A percentile compares a stretch with the other conserved stretches of the same genome.
Evolutionary conservation across 2,329 filamentous ascomycete species (phyloP).

Genomic region (Stagonosporopsis tanaceti): DNA sequence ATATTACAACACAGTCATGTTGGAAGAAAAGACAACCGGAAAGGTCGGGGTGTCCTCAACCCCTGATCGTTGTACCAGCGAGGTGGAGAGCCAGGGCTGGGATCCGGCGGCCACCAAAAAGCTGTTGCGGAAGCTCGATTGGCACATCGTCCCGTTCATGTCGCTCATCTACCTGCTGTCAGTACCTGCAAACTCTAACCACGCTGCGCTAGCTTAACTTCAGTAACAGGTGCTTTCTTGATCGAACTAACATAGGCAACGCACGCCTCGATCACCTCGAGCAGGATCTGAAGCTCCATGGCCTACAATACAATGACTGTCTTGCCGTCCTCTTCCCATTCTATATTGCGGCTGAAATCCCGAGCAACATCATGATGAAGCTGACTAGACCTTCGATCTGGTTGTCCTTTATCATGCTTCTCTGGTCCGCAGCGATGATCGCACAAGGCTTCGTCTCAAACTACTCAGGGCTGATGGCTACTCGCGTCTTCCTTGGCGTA

Average conservation of each 20-base stretch:
- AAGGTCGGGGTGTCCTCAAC: conserved; percentile 18
- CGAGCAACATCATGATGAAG: conserved; percentile 66
- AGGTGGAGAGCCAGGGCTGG: conserved; percentile 44
- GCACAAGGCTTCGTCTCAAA: conserved; percentile 42
- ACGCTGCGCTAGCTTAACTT: not conserved
- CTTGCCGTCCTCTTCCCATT: conserved; percentile 63
- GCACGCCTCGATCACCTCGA: conserved; percentile 51
- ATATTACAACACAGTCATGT: conserved; percentile 14
- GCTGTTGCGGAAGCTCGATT: conserved; percentile 63
- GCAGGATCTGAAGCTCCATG: conserved; percentile 45
- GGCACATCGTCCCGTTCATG: conserved; percentile 66
- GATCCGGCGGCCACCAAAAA: conserved; percentile 56
- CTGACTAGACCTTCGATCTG: conserved; percentile 43
- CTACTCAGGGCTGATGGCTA: conserved; percentile 45
- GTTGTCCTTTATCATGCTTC: conserved; percentile 49
- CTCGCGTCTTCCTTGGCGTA: conserved; percentile 41
- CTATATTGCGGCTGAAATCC: conserved; percentile 63
- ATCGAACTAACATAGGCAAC: conserved; percentile 60
- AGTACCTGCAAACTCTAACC: conserved; percentile 15
- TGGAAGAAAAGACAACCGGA: conserved; percentile 20
- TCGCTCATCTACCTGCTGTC: conserved; percentile 64
- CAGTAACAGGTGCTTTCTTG: conserved; percentile 57
- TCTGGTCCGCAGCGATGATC: conserved; percentile 44
- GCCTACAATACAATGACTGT: conserved; percentile 67
- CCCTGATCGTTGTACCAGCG: conserved; percentile 22